Evolutionary conservation across 2,329 filamentous ascomycete genomes (phyloP).

Genomic region (Sporothrix dimorphospora): DNA sequence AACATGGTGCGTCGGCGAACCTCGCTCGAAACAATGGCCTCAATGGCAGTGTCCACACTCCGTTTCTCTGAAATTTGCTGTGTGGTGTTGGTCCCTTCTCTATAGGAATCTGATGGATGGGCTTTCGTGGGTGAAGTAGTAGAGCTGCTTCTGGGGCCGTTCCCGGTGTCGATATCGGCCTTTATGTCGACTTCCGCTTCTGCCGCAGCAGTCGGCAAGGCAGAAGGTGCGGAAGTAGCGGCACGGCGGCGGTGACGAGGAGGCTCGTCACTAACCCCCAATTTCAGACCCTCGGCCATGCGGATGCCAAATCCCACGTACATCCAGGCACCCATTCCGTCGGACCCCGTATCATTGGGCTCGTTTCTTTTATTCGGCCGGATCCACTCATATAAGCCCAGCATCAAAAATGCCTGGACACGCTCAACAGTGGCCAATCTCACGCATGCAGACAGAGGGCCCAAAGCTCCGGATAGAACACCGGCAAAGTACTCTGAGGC

Average conservation of each 20-base stretch:
- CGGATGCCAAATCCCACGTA: conserved; percentile 66
- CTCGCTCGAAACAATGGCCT: conserved; percentile 61
- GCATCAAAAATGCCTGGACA: conserved; percentile 70
- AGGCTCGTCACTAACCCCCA: conserved; percentile 59
- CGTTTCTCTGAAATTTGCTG: not conserved
- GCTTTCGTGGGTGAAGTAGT: not conserved
- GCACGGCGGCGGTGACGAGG: conserved; percentile 28
- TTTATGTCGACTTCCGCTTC: not conserved
- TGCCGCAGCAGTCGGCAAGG: not conserved
- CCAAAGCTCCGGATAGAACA: conserved; percentile 57
- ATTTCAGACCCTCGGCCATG: conserved; percentile 63
- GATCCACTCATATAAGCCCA: conserved; percentile 73
- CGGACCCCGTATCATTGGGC: conserved; percentile 29
- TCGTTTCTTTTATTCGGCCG: conserved; percentile 51
- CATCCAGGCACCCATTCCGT: conserved; percentile 66
- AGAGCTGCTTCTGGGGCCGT: not conserved
- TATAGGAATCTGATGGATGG: not conserved
- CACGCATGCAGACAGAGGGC: conserved; percentile 51
- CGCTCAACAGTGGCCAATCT: conserved; percentile 61
- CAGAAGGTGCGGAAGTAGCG: not conserved
- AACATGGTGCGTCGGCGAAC: conserved; percentile 71
- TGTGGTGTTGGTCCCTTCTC: not conserved
- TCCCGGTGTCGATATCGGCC: not conserved
- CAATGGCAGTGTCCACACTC: conserved; percentile 23
- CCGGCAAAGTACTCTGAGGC: conserved; percentile 68